Evolutionary conservation across 495 filamentous ascomycete species (phyloP).

Genomic region (Trichoderma virens): DNA sequence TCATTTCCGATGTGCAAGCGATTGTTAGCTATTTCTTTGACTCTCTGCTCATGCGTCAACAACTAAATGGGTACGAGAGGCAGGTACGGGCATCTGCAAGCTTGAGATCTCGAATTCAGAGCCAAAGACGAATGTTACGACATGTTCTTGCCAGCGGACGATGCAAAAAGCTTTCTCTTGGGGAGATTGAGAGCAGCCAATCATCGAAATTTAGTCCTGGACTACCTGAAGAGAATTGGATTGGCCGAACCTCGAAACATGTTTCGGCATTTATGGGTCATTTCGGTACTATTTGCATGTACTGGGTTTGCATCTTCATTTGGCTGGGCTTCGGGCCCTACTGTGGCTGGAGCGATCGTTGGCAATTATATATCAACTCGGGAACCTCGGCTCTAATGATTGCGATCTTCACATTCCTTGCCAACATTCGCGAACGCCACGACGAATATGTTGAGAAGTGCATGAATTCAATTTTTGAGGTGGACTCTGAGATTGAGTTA

Average conservation of each 20-base stretch:
- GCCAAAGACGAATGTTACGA: not conserved
- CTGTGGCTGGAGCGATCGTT: constrained; percentile 22
- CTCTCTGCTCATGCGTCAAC: not conserved
- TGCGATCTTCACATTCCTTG: constrained; percentile 32
- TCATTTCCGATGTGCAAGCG: not conserved
- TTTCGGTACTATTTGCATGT: constrained; percentile 19
- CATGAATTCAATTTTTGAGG: constrained; percentile 26
- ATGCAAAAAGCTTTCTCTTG: not conserved
- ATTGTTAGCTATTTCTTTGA: constrained; percentile 1
- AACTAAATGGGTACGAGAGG: not conserved
- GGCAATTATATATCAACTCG: constrained; percentile 37
- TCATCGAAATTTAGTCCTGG: not conserved
- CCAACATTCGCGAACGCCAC: constrained; percentile 31
- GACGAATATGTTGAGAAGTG: constrained; percentile 23
- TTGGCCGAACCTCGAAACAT: not conserved
- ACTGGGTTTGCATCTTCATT: constrained; percentile 29
- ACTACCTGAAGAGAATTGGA: not conserved
- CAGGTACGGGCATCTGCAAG: not conserved
- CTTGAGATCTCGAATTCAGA: not conserved
- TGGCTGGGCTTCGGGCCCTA: constrained; percentile 29
- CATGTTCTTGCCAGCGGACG: not conserved
- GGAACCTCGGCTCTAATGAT: constrained; percentile 24
- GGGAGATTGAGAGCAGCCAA: not conserved
- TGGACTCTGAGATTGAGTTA: constrained; percentile 29
- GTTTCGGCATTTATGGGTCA: not conserved